Base-by-base conservation (phyloP, 805 yeast species). In the Kuraishia capsulata region DNA sequence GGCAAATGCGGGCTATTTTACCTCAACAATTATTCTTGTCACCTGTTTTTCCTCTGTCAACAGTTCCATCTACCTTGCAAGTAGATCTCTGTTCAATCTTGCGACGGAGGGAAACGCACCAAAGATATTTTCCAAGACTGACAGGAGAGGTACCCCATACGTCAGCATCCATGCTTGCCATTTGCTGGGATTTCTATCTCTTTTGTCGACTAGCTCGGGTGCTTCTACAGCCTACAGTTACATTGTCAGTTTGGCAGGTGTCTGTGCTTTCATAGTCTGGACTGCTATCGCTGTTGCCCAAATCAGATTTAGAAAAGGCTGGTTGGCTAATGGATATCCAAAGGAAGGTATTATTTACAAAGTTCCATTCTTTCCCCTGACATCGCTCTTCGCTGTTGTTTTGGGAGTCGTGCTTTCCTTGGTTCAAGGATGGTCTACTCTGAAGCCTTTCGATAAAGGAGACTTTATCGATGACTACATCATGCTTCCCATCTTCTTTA, bases 1-100 rank as follows among this genome's bases (percentile, higher is more conserved):
- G 74, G 51, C 57, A 24, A 60, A 57, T n/a, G 64, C 70, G 8
- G 62, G 71, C 6, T 72, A 79, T 48, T 64, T 78, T 43, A 62
- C 77, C 45, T 77, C 78, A 44, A 76, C 86, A 0, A 71, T 82
- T 48, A 71, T 81, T 44, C 59, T 79, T 41, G 51, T 78, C 13
- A 78, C 82, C 2, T 74, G 84, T 48, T 55, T 82, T 32, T 76
- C 83, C 25, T 83, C 89, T 5, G 73, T 80, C 50, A 81, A 81
- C 58, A 69, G 82, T 31, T 73, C 82, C 26, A 74, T 81, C 38
- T 81, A 75, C 54, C 69, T 81, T 54, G 85, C 83, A 8, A 74
- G 85, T 3, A 65, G 89, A 54, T 71, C 86, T 1, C 62, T 81
- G 11, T 73, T 80, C 44, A 76, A 73, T 39, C 67, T 81, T 67